Percentiles rank a stretch among this genome's conserved stretches.
Evolutionary conservation across 495 filamentous ascomycete genomes (phyloP).

Genomic region (Cercophora scortea): DNA sequence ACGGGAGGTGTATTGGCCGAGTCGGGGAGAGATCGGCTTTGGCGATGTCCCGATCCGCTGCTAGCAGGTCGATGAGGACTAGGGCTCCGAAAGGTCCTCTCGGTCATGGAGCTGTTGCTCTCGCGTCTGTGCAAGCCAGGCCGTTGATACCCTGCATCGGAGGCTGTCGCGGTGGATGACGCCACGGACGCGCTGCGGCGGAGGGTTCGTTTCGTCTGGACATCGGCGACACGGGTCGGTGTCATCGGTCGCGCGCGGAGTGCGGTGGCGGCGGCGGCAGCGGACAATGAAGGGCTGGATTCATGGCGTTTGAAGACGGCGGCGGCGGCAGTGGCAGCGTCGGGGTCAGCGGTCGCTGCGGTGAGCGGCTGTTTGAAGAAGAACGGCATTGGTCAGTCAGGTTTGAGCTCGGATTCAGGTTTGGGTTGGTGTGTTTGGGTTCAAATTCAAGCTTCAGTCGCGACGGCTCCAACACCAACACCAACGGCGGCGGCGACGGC

Average conservation of each 20-base stretch:
- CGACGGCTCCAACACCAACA: too few relatives aligned
- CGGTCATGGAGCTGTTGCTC: constrained; percentile 77
- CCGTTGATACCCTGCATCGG: constrained; percentile 22
- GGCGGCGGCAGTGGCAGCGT: constrained; percentile 66
- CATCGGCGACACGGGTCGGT: constrained; percentile 68
- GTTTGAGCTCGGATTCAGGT: constrained; percentile 4
- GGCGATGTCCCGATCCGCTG: constrained; percentile 31
- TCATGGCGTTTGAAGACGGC: constrained; percentile 70
- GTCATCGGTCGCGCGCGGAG: constrained; percentile 67
- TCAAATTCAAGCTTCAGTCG: too few relatives aligned
- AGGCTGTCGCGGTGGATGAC: constrained; percentile 48
- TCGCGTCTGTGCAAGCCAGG: constrained; percentile 50
- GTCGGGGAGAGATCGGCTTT: constrained; percentile 10
- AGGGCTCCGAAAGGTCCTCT: constrained; percentile 69
- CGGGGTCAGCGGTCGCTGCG: constrained; percentile 54
- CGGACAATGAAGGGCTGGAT: constrained; percentile 58
- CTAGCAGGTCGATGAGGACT: constrained; percentile 48
- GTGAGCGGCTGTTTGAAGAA: constrained; percentile 45
- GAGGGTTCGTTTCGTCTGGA: constrained; percentile 79
- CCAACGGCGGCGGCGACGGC: too few relatives aligned
- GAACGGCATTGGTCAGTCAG: constrained; percentile 8
- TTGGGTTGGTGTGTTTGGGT: background rate
- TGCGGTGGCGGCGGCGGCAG: constrained; percentile 77
- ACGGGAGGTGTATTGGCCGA: constrained; percentile 58
- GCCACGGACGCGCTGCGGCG: constrained; percentile 63